Evolutionary conservation across 1,284 basidiomycete species (phyloP).

Genomic region (Amylostereum areolatum): DNA sequence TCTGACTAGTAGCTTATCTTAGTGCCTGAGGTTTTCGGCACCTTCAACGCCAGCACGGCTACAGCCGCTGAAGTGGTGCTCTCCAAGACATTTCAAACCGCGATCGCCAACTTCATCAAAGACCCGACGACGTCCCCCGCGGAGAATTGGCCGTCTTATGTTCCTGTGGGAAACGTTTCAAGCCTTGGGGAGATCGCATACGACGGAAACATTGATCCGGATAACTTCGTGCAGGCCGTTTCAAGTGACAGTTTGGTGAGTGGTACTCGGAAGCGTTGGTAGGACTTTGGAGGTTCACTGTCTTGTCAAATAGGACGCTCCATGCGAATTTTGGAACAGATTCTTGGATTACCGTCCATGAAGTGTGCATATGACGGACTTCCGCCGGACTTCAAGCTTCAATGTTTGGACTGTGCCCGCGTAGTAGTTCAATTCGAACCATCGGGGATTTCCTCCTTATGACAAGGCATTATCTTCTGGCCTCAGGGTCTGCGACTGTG

Average conservation of each 20-base stretch:
- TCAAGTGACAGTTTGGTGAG: neutral
- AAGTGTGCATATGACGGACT: constrained; percentile 15
- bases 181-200: constrained; percentile 7
- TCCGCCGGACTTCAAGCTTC: no score
- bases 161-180: neutral
- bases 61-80: constrained; percentile 10
- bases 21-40: constrained; percentile 14
- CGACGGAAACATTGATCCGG: constrained; percentile 1
- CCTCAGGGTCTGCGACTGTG: no score
- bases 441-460: no score
- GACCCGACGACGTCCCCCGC: constrained; percentile 7
- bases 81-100: constrained; percentile 12
- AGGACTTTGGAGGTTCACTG: neutral
- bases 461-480: no score
- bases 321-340: neutral
- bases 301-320: neutral
- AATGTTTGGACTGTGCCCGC: no score
- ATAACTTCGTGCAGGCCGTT: constrained; percentile 2
- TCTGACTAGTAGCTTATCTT: neutral
- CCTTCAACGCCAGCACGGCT: constrained; percentile 11
- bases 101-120: constrained; percentile 13
- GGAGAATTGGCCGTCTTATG: constrained; percentile 3
- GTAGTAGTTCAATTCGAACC: no score
- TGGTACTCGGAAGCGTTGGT: neutral
- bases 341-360: neutral